phyloP scores from a whole-genome alignment of 208 protist genomes.

The Leishmania lainsoni region DNA sequence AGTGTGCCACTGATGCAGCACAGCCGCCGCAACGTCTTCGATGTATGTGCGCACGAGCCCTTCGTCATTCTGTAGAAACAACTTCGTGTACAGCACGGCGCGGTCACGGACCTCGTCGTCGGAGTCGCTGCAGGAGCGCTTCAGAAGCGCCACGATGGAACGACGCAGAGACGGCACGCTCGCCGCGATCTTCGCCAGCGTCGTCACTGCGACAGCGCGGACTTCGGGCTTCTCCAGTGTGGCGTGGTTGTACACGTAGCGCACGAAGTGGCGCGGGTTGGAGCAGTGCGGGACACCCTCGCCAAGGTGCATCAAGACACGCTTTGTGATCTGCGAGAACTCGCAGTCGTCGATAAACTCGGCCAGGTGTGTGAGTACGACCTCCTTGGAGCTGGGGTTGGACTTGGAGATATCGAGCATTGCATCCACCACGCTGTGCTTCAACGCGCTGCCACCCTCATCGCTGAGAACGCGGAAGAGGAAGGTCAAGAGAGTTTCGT shows the following conservation, averaged over 20 bases:
- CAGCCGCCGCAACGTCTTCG: conserved; percentile 67
- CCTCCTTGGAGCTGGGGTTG: conserved; percentile 91
- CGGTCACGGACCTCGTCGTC: conserved; percentile 99
- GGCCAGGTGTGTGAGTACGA: conserved; percentile 94
- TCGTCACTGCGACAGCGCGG: conserved; percentile 95
- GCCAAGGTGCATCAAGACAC: conserved; percentile 96
- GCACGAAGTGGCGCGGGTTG: conserved; percentile 89
- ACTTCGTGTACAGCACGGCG: conserved; percentile 90
- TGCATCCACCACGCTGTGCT: conserved; percentile 96
- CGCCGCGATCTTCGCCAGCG: conserved; percentile 97
- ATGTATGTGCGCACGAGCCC: conserved; percentile 65
- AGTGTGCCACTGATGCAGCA: conserved; percentile 39
- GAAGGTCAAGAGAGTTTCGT: conserved; percentile 90
- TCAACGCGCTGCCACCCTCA: conserved; percentile 94
- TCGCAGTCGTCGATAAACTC: conserved; percentile 99
- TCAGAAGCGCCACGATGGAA: conserved; percentile 91
- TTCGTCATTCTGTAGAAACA: conserved; percentile 87
- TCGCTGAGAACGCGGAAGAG: conserved; percentile 83
- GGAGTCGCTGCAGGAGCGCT: conserved; percentile 92
- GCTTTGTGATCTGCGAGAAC: conserved; percentile 94
- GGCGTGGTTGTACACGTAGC: conserved; percentile 98
- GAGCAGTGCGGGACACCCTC: conserved; percentile 93
- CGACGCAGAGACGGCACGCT: conserved; percentile 80
- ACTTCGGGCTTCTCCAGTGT: conserved; percentile 94
- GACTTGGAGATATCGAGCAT: conserved; percentile 94